These are phyloP conservation scores for Boletellus ananas DNA, from an alignment of 768 basidiomycete genomes.

Conservation along the genomic window DNA sequence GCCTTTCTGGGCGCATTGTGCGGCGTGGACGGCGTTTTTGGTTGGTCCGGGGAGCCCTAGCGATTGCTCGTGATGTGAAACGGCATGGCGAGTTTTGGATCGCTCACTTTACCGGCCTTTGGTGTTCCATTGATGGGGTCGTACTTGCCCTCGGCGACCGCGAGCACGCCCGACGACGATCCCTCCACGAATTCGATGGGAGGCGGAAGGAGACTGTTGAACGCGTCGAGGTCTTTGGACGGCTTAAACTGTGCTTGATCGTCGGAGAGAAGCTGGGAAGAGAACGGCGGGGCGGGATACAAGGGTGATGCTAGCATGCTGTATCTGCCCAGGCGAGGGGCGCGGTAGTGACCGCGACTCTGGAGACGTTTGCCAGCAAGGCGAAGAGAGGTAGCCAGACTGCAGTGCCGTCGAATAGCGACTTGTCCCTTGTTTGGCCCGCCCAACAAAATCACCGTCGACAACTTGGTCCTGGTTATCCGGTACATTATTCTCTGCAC, in stretches of 20 bases:
- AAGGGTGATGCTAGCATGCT: constrained; percentile 69
- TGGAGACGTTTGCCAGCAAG: constrained; percentile 2
- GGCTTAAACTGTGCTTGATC: constrained; percentile 58
- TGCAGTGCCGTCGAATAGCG: neutral
- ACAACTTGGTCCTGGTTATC: no score
- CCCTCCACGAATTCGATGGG: constrained; percentile 82
- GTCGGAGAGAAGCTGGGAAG: constrained; percentile 46
- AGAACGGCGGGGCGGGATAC: constrained; percentile 50
- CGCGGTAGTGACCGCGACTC: constrained; percentile 2
- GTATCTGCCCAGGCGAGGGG: constrained; percentile 16
- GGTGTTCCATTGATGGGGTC: constrained; percentile 75
- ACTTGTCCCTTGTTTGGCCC: neutral
- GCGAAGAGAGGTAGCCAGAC: constrained; percentile 17
- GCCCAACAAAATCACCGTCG: neutral
- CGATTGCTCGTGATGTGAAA: constrained; percentile 1
- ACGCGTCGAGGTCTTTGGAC: constrained; percentile 66
- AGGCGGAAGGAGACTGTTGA: constrained; percentile 77
- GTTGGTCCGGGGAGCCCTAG: constrained; percentile 17
- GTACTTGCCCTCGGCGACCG: constrained; percentile 72
- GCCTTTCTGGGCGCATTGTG: constrained; percentile 29
- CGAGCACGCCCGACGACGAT: constrained; percentile 71
- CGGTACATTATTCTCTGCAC: no score
- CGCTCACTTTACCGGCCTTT: constrained; percentile 48
- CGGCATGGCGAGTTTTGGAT: neutral
- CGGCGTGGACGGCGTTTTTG: constrained; percentile 25